A percentile compares a stretch with the other conserved stretches of the same genome.
Conservation (phyloP, 805 yeast species). For the Lachancea cidri region DNA sequence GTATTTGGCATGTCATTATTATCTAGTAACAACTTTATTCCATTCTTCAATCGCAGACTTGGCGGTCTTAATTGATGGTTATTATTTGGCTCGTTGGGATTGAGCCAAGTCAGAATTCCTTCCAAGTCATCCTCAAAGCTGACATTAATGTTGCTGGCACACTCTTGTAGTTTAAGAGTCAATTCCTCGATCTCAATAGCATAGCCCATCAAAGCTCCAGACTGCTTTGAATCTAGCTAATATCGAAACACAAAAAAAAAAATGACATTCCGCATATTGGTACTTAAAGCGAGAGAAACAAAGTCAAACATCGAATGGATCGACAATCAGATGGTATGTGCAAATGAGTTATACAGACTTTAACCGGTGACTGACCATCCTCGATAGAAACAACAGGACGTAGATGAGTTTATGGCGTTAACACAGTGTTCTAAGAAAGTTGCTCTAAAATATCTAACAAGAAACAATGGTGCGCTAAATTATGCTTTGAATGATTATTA, state of each 20-base stretch:
- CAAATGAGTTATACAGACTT: too few relatives aligned
- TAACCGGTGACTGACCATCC: too few relatives aligned
- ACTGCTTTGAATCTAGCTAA: neutral
- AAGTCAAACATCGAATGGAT: too few relatives aligned
- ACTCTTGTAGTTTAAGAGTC: conserved; percentile 4
- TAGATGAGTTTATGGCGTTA: conserved; percentile 20
- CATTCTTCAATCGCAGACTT: conserved; percentile 17
- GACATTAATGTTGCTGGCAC: conserved; percentile 7
- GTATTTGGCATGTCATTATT: neutral
- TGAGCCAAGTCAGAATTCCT: conserved; percentile 22
- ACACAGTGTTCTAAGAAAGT: conserved; percentile 17
- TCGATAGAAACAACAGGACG: conserved; percentile 8
- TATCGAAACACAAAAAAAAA: neutral
- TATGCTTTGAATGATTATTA: conserved; percentile 32
- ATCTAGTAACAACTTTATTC: conserved; percentile 9
- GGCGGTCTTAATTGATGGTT: conserved; percentile 28
- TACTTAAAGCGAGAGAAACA: too few relatives aligned
- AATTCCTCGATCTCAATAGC: conserved; percentile 3
- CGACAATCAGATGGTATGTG: neutral
- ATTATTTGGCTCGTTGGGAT: conserved; percentile 21
- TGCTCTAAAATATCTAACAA: conserved; percentile 21
- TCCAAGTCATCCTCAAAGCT: conserved; percentile 22
- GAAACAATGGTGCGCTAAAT: conserved; percentile 26
- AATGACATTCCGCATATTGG: too few relatives aligned
- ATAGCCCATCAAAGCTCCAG: conserved; percentile 2